Conservation (phyloP, 345 rosid genomes). For the Turritis glabra region DNA sequence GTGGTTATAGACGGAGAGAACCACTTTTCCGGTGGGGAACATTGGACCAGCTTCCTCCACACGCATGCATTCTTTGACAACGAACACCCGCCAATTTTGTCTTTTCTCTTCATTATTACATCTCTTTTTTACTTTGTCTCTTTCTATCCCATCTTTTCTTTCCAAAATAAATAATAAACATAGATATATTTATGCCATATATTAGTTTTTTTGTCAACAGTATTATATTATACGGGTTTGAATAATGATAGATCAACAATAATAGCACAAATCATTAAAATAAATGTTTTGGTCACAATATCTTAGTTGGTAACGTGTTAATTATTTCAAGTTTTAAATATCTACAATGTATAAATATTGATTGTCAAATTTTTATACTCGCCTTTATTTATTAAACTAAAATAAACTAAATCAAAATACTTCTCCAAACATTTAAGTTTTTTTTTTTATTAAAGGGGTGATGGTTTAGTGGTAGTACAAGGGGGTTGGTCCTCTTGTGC, state of each 20-base stretch:
- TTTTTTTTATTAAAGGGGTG: too few species aligned
- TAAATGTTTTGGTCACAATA: not conserved
- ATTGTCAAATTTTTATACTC: not conserved
- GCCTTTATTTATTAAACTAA: too few species aligned
- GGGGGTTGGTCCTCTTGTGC: too few species aligned
- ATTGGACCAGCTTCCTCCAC: conserved; percentile 37
- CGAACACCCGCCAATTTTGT: conserved; percentile 33
- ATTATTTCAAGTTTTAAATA: too few species aligned
- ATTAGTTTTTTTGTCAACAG: not conserved
- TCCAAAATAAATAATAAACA: not conserved
- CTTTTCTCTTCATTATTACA: conserved; percentile 31
- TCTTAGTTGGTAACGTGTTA: not conserved
- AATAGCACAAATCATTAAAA: not conserved
- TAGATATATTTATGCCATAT: not conserved
- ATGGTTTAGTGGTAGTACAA: too few species aligned
- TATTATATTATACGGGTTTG: too few species aligned
- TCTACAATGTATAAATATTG: too few species aligned
- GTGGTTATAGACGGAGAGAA: conserved; percentile 11
- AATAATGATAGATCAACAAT: too few species aligned
- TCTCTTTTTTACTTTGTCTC: conserved; percentile 9
- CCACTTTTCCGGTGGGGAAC: conserved; percentile 29
- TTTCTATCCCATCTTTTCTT: conserved; percentile 1
- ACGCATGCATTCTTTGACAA: conserved; percentile 42
- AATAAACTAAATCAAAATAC: too few species aligned
- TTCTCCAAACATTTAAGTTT: too few species aligned